These are phyloP conservation scores for Rauvolfia tetraphylla DNA, from an alignment of 257 asterid species.

Conservation along the genomic window DNA sequence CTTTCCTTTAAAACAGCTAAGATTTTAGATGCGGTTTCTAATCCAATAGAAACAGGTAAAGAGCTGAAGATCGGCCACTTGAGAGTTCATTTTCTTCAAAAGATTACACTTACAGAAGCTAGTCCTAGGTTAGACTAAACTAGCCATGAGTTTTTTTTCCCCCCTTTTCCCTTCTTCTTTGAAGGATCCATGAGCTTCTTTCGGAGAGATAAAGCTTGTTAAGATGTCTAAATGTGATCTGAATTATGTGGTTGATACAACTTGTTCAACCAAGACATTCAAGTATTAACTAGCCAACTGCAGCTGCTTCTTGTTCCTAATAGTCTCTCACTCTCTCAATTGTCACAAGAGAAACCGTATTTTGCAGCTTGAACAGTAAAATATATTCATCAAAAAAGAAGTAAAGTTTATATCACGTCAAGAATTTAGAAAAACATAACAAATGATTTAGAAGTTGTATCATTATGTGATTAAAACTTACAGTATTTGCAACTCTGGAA, in stretches of 20 bases:
- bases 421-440: neutral
- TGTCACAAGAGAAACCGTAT: neutral
- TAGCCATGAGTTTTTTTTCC: neutral
- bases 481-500: constrained; percentile 33
- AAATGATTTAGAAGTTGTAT: constrained; percentile 4
- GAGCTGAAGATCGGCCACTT: neutral
- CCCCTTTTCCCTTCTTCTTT: too few species aligned
- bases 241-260: neutral
- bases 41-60: neutral
- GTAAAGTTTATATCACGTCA: neutral
- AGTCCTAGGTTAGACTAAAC: neutral
- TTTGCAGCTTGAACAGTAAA: neutral
- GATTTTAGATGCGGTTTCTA: neutral
- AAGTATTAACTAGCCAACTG: neutral
- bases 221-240: neutral
- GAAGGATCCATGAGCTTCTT: neutral
- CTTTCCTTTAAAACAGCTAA: neutral
- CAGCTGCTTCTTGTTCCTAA: neutral
- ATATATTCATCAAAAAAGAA: neutral
- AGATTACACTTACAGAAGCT: neutral
- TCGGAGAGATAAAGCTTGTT: neutral
- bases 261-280: neutral
- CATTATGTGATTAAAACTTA: constrained; percentile 24
- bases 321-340: neutral
- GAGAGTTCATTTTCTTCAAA: neutral